Percentiles rank a stretch among this genome's conserved stretches.
Evolutionary conservation across 2,329 filamentous ascomycete species (phyloP).

Genomic region (Ophiostoma perfectum): DNA sequence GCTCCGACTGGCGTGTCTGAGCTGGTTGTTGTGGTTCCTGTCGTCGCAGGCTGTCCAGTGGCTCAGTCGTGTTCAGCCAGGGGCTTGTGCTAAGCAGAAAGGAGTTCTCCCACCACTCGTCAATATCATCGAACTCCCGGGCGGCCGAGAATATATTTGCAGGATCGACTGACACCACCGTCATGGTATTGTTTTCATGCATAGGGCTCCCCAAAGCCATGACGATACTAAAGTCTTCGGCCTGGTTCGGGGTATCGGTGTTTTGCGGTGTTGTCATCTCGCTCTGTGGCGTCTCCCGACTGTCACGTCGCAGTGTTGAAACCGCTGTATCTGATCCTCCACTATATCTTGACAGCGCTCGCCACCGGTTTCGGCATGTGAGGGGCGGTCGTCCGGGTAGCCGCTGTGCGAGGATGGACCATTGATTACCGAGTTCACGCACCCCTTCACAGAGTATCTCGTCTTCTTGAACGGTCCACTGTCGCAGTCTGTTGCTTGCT

Average conservation of each 20-base stretch:
- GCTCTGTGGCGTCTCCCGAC: neutral
- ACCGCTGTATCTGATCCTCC: neutral
- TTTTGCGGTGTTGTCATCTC: conserved; percentile 2
- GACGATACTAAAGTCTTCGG: neutral
- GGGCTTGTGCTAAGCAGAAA: neutral
- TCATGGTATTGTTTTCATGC: neutral
- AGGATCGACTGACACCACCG: neutral
- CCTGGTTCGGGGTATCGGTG: neutral
- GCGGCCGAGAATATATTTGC: neutral
- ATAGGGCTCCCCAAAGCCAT: neutral
- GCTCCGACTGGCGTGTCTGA: neutral
- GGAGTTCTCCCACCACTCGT: neutral
- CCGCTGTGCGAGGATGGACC: conserved; percentile 14
- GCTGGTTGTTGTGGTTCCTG: neutral
- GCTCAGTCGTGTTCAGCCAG: neutral
- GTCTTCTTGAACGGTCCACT: conserved; percentile 17
- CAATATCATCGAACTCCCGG: neutral
- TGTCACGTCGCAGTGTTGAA: neutral
- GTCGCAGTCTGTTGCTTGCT: conserved; percentile 12
- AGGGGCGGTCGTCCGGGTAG: conserved; percentile 17
- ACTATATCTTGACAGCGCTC: conserved; percentile 3
- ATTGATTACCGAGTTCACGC: conserved; percentile 13
- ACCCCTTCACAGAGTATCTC: conserved; percentile 9
- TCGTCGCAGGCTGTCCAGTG: neutral
- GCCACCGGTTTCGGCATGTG: conserved; percentile 21